phyloP scores from a whole-genome alignment of 73 alveolate species.

The Paraurostyla sp. region DNA sequence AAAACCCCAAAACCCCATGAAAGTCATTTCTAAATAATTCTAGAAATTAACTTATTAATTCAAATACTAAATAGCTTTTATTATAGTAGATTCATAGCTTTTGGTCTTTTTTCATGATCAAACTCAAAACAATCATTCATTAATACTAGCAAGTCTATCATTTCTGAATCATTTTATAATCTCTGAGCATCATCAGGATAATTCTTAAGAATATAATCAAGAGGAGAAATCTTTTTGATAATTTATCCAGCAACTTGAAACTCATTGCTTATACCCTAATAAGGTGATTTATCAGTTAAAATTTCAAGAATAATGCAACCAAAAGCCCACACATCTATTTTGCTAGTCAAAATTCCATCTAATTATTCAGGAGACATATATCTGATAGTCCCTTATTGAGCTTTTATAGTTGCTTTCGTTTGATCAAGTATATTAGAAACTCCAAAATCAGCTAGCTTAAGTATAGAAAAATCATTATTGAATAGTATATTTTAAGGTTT shows the following conservation, averaged over 20 bases:
- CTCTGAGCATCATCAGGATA: neutral
- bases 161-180: neutral
- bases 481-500: conserved; percentile 49
- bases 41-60: no score
- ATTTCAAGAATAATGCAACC: conserved; percentile 20
- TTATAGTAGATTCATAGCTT: neutral
- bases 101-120: conserved; percentile 25
- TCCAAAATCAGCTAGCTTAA: conserved; percentile 56
- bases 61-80: neutral
- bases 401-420: neutral
- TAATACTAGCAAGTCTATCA: neutral
- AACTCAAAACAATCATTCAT: neutral
- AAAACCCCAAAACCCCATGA: no score
- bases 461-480: neutral
- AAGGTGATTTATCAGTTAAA: conserved; percentile 13
- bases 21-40: no score
- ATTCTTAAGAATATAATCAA: neutral
- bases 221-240: neutral
- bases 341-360: conserved; percentile 1
- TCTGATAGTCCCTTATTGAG: conserved; percentile 29
- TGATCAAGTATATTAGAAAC: conserved; percentile 5
- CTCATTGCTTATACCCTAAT: neutral
- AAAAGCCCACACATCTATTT: conserved; percentile 55
- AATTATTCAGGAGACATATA: conserved; percentile 60
- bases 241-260: neutral